A percentile compares a stretch with the other conserved stretches of the same genome.
Evolutionary conservation across 352 stramenopile species (phyloP).

Genomic region (Thalassiosira mediterranea): DNA sequence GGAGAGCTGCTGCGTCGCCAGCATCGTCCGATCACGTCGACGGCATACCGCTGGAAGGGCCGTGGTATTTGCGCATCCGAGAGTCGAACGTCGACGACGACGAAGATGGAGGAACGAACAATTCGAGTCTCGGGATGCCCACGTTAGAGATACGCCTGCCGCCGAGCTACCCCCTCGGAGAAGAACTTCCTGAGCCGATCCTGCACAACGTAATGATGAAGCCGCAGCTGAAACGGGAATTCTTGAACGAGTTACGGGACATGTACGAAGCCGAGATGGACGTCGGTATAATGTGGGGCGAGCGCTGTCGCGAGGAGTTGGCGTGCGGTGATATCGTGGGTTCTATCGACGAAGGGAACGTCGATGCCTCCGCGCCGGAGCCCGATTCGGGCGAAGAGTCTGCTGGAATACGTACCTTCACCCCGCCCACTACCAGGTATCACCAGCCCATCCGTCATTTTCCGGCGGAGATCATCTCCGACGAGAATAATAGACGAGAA

Average conservation of each 20-base stretch:
- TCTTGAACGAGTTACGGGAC: conserved; percentile 32
- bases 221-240: conserved; percentile 25
- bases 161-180: conserved; percentile 30
- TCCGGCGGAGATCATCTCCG: conserved; percentile 32
- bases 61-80: conserved; percentile 49
- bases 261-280: conserved; percentile 37
- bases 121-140: conserved; percentile 13
- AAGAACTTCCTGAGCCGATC: conserved; percentile 21
- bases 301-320: conserved; percentile 37
- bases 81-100: too few species aligned
- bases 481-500: conserved; percentile 34
- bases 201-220: conserved; percentile 56
- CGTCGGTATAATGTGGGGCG: conserved; percentile 46
- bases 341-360: neutral
- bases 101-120: neutral
- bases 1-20: neutral
- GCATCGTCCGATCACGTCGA: neutral
- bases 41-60: conserved; percentile 25
- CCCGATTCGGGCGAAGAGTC: neutral
- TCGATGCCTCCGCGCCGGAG: neutral
- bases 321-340: neutral
- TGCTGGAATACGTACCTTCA: conserved; percentile 29
- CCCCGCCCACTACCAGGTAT: conserved; percentile 45
- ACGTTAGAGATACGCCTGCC: conserved; percentile 45
- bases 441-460: conserved; percentile 62